Evolutionary conservation across 1,284 basidiomycete genomes (phyloP), one percentile per base, ranked within the genome.

Genomic region (Heterobasidion annosum): DNA sequence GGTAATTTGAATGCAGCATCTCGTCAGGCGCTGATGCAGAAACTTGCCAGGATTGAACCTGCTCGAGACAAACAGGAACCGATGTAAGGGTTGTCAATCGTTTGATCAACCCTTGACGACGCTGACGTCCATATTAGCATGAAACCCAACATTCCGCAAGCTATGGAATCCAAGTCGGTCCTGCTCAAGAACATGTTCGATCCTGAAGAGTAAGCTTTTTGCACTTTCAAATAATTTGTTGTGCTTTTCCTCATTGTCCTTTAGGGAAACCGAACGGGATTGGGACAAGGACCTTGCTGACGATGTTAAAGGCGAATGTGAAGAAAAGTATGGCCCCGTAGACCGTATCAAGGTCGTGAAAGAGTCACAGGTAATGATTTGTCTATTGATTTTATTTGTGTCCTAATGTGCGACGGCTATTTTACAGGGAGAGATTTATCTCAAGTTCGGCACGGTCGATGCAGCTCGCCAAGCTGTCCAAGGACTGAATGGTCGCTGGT

Each of bases 11-110:
- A 96, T 75, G 90, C 89, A 76, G 91, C 89, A 63, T 92, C 91
- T 67, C 89, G 94, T 73, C 93, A 95, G 78, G 91, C 93, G 71
- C 89, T 98, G 74, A 98, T 98, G 94, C 91, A 94, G 74, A 98
- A 97, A 84, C 88, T 98, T 79, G 93, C 94, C 68, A 92, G 94
- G 76, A 90, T 81, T 70, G 90, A 93, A 53, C 69, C 84, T 44
- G 70, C 78, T 48, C 19, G 18, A 32, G 69, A 74, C 54, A 75
- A 73, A 62, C 74, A 79, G 60, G 75, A 82, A 62, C 77, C 82
- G 45, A 68, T 79, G 86, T 89, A 70, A 61, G 82, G 68, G 32
- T 51, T 48, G 48, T 42, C 42, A 8, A 13, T 12, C 54, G 35
- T 37, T 25, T 46, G 54, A 51, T 12, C 34, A 37, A 45, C 57